Evolutionary conservation across 306 rosid genomes (phyloP).

Genomic region (Vigna mungo): DNA sequence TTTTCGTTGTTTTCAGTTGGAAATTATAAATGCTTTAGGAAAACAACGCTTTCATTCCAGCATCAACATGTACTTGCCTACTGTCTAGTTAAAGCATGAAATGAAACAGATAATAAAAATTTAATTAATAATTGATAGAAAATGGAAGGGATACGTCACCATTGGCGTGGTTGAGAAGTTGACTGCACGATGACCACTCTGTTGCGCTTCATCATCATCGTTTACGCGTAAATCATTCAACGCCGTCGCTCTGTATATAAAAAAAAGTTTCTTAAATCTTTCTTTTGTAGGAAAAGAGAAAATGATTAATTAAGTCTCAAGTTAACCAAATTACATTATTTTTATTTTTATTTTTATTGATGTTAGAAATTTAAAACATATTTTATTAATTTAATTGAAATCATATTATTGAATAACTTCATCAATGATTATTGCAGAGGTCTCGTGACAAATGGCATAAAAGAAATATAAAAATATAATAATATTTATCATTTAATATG

Average conservation of each 20-base stretch:
- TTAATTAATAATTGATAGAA: not conserved
- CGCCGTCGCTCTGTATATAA: not conserved
- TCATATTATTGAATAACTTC: too few species aligned
- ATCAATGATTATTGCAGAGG: too few species aligned
- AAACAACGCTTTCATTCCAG: slow-evolving; percentile 20
- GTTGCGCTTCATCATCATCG: slow-evolving; percentile 21
- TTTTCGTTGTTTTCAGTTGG: slow-evolving; percentile 7
- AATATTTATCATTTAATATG: too few species aligned
- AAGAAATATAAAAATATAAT: too few species aligned
- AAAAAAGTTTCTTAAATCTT: too few species aligned
- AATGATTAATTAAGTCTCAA: too few species aligned
- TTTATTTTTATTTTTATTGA: too few species aligned
- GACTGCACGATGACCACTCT: slow-evolving; percentile 48
- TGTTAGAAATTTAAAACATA: too few species aligned
- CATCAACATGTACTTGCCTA: not conserved
- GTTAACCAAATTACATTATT: too few species aligned
- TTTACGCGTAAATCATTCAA: slow-evolving; percentile 21
- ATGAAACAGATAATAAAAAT: not conserved
- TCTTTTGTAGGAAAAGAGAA: too few species aligned
- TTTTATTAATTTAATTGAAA: too few species aligned
- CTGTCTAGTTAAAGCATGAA: not conserved
- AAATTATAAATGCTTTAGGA: slow-evolving; percentile 26
- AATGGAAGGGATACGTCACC: slow-evolving; percentile 12
- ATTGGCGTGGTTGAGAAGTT: slow-evolving; percentile 13
- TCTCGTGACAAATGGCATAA: too few species aligned